phyloP scores from a whole-genome alignment of 2,329 filamentous ascomycete species.

The Pseudopyrenochaeta lycopersici region DNA sequence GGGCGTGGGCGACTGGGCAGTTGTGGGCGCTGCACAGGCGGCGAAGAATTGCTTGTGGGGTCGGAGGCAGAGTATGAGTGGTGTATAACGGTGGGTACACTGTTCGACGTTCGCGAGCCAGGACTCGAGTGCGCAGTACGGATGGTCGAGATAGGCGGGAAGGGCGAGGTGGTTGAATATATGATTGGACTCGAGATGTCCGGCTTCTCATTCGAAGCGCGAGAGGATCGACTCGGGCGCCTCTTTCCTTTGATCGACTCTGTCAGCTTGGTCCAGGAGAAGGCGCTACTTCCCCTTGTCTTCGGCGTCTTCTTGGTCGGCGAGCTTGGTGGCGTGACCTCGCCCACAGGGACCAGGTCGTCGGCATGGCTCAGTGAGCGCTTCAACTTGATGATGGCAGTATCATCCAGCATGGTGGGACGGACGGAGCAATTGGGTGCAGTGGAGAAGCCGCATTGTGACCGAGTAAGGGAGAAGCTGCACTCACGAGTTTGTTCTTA shows the following conservation, averaged over 20 bases:
- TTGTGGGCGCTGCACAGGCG: slow-evolving; percentile 9
- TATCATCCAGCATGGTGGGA: slow-evolving; percentile 29
- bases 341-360: slow-evolving; percentile 23
- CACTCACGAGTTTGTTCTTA: slow-evolving; percentile 33
- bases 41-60: slow-evolving; percentile 25
- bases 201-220: slow-evolving; percentile 28
- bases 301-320: slow-evolving; percentile 11
- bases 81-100: neutral
- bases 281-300: slow-evolving; percentile 24
- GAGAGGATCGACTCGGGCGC: slow-evolving; percentile 21
- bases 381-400: slow-evolving; percentile 31
- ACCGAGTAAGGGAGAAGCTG: slow-evolving; percentile 9
- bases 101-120: slow-evolving; percentile 2
- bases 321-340: slow-evolving; percentile 22
- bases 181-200: slow-evolving; percentile 38
- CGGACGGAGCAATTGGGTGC: slow-evolving; percentile 1
- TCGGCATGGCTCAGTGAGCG: slow-evolving; percentile 34
- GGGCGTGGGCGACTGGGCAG: slow-evolving; percentile 15
- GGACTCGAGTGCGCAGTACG: slow-evolving; percentile 18
- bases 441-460: slow-evolving; percentile 5
- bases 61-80: slow-evolving; percentile 34
- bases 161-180: slow-evolving; percentile 13
- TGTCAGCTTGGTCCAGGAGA: slow-evolving; percentile 42
- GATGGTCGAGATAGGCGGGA: slow-evolving; percentile 2
- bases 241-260: slow-evolving; percentile 32